Percentiles rank a stretch among this genome's conserved stretches.
Conservation (phyloP, 306 rosid genomes). For the Gastrolobium bilobum region DNA sequence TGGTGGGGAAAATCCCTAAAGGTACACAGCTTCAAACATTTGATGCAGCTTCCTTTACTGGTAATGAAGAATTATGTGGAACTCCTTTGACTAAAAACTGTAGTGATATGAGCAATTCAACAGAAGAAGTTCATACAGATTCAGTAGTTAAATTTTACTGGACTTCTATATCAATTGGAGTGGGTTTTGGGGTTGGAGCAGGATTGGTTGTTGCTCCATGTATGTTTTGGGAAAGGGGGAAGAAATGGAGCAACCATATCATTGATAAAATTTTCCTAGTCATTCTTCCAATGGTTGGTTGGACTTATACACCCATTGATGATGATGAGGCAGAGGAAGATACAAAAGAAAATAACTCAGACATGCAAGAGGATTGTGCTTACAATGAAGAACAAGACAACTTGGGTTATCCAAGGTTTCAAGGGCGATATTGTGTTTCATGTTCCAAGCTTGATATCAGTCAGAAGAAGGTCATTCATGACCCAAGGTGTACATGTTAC, state of each 20-base stretch:
- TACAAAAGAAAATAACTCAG: constrained; percentile 36
- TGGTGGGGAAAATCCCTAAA: constrained; percentile 44
- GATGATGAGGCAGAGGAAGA: constrained; percentile 60
- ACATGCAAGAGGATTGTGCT: constrained; percentile 27
- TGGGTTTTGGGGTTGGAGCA: constrained; percentile 81
- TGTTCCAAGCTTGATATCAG: constrained; percentile 73
- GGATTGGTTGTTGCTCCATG: constrained; percentile 62
- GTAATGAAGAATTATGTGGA: constrained; percentile 50
- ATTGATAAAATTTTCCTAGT: constrained; percentile 62
- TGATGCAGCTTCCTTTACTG: neutral
- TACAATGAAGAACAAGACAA: constrained; percentile 33
- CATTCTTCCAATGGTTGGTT: constrained; percentile 68
- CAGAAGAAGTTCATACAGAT: neutral
- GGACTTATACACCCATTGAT: constrained; percentile 48
- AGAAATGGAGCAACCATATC: constrained; percentile 61
- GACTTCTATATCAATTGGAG: constrained; percentile 62
- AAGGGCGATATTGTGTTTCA: constrained; percentile 66
- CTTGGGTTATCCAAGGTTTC: constrained; percentile 37
- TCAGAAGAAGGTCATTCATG: constrained; percentile 64
- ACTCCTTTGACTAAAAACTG: neutral
- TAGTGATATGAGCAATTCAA: neutral
- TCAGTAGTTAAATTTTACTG: constrained; percentile 56
- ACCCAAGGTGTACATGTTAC: constrained; percentile 65
- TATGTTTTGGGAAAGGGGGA: constrained; percentile 62
- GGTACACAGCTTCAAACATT: constrained; percentile 44